These are phyloP conservation scores for Pichia phayaonensis DNA, from an alignment of 805 yeast species.

Conservation along the genomic window DNA sequence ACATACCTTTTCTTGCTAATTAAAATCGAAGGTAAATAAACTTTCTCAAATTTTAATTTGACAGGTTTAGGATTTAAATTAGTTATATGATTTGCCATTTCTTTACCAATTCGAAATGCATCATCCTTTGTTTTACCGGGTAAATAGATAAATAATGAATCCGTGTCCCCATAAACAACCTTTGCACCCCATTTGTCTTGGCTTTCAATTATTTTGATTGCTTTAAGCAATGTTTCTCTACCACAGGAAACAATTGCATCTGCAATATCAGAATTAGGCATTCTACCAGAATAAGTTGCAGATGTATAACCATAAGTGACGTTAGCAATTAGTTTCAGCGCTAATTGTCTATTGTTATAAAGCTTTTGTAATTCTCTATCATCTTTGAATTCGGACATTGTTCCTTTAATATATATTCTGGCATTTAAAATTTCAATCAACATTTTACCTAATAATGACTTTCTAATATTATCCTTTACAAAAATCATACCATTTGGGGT, in stretches of 20 bases:
- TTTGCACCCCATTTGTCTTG: constrained; percentile 69
- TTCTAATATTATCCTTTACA: constrained; percentile 56
- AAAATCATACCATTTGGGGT: constrained; percentile 88
- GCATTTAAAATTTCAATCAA: constrained; percentile 74
- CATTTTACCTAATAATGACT: constrained; percentile 77
- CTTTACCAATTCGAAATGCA: constrained; percentile 69
- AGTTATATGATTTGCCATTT: constrained; percentile 61
- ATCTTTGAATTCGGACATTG: constrained; percentile 49
- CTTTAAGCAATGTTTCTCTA: constrained; percentile 68
- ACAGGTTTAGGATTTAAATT: constrained; percentile 71
- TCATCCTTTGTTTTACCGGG: constrained; percentile 75
- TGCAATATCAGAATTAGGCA: constrained; percentile 95
- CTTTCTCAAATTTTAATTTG: constrained; percentile 82
- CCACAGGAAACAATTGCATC: constrained; percentile 92
- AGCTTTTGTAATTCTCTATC: constrained; percentile 46
- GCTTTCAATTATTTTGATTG: constrained; percentile 60
- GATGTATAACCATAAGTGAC: constrained; percentile 96
- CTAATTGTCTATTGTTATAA: constrained; percentile 73
- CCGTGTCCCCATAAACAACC: constrained; percentile 96
- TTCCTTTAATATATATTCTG: constrained; percentile 67
- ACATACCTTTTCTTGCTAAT: constrained; percentile 87
- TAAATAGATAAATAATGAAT: constrained; percentile 81
- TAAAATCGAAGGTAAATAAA: constrained; percentile 78
- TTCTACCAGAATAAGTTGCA: constrained; percentile 91
- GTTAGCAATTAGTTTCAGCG: constrained; percentile 83